Conservation (phyloP, 208 protist species). For the Leishmania amazonensis region DNA sequence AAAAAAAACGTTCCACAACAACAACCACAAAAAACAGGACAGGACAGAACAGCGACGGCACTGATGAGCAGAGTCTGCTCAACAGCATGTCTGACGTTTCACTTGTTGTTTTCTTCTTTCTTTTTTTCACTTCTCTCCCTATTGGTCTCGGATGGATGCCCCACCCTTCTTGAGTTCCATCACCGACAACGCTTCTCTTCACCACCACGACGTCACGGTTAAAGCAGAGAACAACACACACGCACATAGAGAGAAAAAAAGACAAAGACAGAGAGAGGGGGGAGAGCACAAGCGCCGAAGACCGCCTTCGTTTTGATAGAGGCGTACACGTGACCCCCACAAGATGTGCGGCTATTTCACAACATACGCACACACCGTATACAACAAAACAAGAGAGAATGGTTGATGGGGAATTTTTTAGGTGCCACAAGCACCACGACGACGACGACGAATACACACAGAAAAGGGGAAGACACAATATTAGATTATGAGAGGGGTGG, state of each 20-base stretch:
- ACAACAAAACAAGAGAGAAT: too few relatives aligned
- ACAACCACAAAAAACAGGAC: neutral
- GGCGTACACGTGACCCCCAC: neutral
- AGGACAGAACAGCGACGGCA: neutral
- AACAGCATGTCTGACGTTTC: neutral
- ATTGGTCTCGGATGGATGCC: too few relatives aligned
- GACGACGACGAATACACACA: neutral
- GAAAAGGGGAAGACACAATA: neutral
- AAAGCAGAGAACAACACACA: neutral
- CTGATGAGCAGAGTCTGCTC: neutral
- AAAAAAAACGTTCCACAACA: neutral
- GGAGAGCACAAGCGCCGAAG: neutral
- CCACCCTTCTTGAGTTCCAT: neutral
- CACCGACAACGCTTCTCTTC: neutral
- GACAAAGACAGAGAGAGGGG: neutral
- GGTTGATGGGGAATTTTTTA: neutral
- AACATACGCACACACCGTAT: too few relatives aligned
- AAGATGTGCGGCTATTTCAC: neutral
- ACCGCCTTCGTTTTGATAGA: neutral
- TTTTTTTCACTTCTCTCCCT: neutral
- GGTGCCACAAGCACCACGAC: neutral
- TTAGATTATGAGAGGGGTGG: too few relatives aligned
- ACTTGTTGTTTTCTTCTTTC: neutral
- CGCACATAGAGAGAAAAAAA: neutral
- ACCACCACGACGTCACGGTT: neutral